phyloP scores from a whole-genome alignment of 2,329 filamentous ascomycete species.

The Aureobasidium mangrovei region DNA sequence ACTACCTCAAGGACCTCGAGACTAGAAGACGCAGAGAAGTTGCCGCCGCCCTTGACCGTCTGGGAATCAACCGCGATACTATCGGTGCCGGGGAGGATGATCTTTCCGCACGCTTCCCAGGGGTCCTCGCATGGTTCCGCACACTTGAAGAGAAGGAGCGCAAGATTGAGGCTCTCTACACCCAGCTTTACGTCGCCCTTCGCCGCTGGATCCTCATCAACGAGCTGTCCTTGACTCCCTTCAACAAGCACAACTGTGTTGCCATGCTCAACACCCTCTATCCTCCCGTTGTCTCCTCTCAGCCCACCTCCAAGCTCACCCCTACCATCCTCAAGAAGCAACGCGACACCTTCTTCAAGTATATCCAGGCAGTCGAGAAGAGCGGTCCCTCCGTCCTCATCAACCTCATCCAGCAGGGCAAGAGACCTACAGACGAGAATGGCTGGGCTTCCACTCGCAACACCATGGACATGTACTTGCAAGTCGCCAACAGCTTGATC shows the following conservation, averaged over 20 bases:
- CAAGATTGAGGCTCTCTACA: slow-evolving; percentile 48
- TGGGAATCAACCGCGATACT: slow-evolving; percentile 42
- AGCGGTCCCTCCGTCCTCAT: slow-evolving; percentile 46
- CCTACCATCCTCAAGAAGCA: slow-evolving; percentile 45
- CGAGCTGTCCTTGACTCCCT: slow-evolving; percentile 52
- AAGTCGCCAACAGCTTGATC: slow-evolving; percentile 51
- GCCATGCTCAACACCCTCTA: slow-evolving; percentile 61
- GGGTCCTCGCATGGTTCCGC: slow-evolving; percentile 47
- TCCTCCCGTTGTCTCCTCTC: slow-evolving; percentile 44
- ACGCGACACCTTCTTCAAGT: slow-evolving; percentile 54
- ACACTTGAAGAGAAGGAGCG: slow-evolving; percentile 37
- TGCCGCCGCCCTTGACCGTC: slow-evolving; percentile 43
- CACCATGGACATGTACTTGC: slow-evolving; percentile 50
- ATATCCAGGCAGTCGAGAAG: slow-evolving; percentile 50
- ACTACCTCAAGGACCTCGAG: slow-evolving; percentile 58
- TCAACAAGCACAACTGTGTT: slow-evolving; percentile 57
- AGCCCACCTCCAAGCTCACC: slow-evolving; percentile 46
- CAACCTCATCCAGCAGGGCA: slow-evolving; percentile 46
- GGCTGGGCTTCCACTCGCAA: slow-evolving; percentile 45
- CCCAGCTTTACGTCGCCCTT: slow-evolving; percentile 52
- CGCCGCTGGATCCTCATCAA: slow-evolving; percentile 59
- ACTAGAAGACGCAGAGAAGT: slow-evolving; percentile 51
- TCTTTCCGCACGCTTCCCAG: slow-evolving; percentile 44
- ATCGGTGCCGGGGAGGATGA: slow-evolving; percentile 39
- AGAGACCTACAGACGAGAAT: slow-evolving; percentile 42